Conservation (phyloP, 768 basidiomycete genomes). For the Cubamyces lactineus region DNA sequence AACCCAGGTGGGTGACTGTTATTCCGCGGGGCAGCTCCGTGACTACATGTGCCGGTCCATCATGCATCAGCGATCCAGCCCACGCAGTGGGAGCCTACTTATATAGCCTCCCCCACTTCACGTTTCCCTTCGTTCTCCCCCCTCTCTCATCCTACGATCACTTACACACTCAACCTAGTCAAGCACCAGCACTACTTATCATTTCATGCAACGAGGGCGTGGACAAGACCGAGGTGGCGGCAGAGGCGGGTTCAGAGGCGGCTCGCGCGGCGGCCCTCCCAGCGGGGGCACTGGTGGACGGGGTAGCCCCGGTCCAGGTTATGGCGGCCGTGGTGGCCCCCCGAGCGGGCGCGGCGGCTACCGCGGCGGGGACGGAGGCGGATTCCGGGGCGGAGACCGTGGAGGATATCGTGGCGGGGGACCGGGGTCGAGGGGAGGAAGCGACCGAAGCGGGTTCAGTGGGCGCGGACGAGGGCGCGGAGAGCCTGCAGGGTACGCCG, state of each 20-base stretch:
- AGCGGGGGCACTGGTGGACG: slow-evolving; percentile 38
- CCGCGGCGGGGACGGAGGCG: slow-evolving; percentile 33
- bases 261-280: slow-evolving; percentile 33
- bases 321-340: slow-evolving; percentile 25
- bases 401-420: slow-evolving; percentile 34
- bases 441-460: slow-evolving; percentile 28
- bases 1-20: no score
- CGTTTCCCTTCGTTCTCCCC: neutral
- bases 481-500: slow-evolving; percentile 43
- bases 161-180: neutral
- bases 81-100: neutral
- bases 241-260: slow-evolving; percentile 38
- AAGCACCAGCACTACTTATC: neutral
- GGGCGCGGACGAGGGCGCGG: slow-evolving; percentile 38
- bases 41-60: neutral
- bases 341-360: slow-evolving; percentile 35
- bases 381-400: slow-evolving; percentile 30
- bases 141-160: neutral
- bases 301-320: slow-evolving; percentile 11
- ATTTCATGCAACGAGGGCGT: slow-evolving; percentile 16
- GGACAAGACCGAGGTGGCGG: slow-evolving; percentile 18
- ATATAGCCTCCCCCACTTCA: neutral
- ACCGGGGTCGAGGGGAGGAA: slow-evolving; percentile 35
- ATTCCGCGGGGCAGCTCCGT: no score
- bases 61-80: slow-evolving; percentile 2